phyloP scores from a whole-genome alignment of 2,329 filamentous ascomycete species.

The Myriosclerotinia scirpicola region DNA sequence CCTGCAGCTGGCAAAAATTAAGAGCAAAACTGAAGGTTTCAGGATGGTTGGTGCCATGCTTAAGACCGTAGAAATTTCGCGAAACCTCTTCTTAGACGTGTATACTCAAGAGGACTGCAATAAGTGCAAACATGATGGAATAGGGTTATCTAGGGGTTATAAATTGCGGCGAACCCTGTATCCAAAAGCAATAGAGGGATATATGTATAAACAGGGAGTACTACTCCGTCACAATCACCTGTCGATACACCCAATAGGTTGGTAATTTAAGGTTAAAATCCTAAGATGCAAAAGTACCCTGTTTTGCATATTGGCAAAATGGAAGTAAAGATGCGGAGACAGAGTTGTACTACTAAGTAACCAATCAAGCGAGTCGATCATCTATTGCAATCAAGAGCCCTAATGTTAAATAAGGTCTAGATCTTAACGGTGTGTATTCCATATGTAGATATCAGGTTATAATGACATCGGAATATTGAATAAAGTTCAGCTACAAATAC shows the following conservation, averaged over 20 bases:
- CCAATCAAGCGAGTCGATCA: not conserved
- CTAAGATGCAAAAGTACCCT: not conserved
- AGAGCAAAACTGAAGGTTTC: not conserved
- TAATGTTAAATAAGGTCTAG: not conserved
- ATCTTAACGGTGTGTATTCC: not conserved
- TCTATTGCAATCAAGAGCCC: not conserved
- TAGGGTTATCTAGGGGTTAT: not conserved
- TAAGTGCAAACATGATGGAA: not conserved
- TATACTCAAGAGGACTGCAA: not conserved
- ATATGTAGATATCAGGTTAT: too few relatives aligned
- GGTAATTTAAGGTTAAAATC: not conserved
- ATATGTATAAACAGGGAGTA: not conserved
- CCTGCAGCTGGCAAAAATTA: not conserved
- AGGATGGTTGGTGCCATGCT: not conserved
- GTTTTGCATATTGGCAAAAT: not conserved
- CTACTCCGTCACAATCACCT: not conserved
- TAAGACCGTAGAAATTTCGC: not conserved
- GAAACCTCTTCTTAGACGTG: not conserved
- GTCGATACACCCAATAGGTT: not conserved
- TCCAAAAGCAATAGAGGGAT: not conserved
- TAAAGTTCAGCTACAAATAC: too few relatives aligned
- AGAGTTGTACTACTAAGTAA: not conserved
- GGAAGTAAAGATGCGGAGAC: slow-evolving; percentile 8
- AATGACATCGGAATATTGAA: too few relatives aligned
- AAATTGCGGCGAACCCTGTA: not conserved